phyloP scores from a whole-genome alignment of 2,329 filamentous ascomycete genomes.

The Venturiaceae sp. region DNA sequence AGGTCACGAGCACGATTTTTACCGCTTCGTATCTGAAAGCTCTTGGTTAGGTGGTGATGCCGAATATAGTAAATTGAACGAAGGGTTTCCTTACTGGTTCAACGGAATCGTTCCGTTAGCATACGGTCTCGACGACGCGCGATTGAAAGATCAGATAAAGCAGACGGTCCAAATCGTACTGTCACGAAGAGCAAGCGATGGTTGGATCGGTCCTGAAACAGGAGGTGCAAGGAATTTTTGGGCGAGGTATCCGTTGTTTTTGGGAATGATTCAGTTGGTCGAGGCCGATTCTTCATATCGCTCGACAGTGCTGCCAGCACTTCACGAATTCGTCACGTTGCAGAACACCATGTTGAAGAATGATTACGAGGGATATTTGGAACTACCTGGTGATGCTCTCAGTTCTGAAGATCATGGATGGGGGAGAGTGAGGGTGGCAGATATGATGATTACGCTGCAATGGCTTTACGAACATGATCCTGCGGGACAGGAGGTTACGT shows the following conservation, averaged over 20 bases:
- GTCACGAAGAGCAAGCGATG: constrained; percentile 40
- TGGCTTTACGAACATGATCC: constrained; percentile 39
- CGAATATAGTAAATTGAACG: constrained; percentile 45
- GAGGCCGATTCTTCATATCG: constrained; percentile 36
- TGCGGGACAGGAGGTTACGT: constrained; percentile 13
- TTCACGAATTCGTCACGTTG: constrained; percentile 41
- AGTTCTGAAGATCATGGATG: constrained; percentile 18
- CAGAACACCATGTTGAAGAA: constrained; percentile 46
- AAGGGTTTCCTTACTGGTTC: constrained; percentile 50
- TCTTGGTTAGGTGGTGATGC: constrained; percentile 41
- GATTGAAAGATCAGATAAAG: constrained; percentile 41
- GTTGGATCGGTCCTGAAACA: constrained; percentile 48
- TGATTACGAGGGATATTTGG: constrained; percentile 41
- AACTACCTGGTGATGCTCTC: constrained; percentile 33
- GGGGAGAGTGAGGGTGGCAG: constrained; percentile 17
- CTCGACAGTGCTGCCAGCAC: constrained; percentile 35
- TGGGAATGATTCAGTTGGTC: constrained; percentile 40
- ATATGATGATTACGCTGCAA: constrained; percentile 37
- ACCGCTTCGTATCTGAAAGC: constrained; percentile 41
- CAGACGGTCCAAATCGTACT: constrained; percentile 37
- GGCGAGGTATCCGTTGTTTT: constrained; percentile 41
- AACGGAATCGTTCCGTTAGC: constrained; percentile 49
- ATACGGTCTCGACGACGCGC: constrained; percentile 37
- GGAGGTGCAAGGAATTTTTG: constrained; percentile 37
- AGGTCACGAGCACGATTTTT: constrained; percentile 46